phyloP scores from a whole-genome alignment of 352 stramenopile genomes.

The Globisporangium polare region DNA sequence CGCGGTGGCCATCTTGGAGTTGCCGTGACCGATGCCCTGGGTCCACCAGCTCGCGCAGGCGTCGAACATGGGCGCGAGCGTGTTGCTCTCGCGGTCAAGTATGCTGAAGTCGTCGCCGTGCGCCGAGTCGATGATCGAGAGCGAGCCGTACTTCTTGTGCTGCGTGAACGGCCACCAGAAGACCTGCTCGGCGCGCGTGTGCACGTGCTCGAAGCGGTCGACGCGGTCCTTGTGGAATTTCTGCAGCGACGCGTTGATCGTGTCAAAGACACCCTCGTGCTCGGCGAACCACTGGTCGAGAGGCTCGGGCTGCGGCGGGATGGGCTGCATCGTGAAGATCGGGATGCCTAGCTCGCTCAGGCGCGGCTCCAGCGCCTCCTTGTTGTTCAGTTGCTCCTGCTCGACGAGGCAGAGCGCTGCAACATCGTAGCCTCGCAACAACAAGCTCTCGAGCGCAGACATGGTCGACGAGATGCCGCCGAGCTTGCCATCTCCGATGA shows the following conservation, averaged over 20 bases:
- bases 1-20: slow-evolving; percentile 83
- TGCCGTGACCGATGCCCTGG: slow-evolving; percentile 88
- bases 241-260: slow-evolving; percentile 45
- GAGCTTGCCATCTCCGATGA: slow-evolving; percentile 96
- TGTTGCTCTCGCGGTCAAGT: slow-evolving; percentile 44
- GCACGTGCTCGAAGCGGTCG: slow-evolving; percentile 50
- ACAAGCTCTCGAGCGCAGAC: slow-evolving; percentile 90
- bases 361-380: slow-evolving; percentile 52
- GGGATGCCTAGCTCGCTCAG: slow-evolving; percentile 66
- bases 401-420: slow-evolving; percentile 81
- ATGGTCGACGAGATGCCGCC: slow-evolving; percentile 95
- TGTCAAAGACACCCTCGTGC: slow-evolving; percentile 45
- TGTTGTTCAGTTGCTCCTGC: slow-evolving; percentile 67
- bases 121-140: slow-evolving; percentile 88
- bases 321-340: slow-evolving; percentile 64
- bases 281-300: slow-evolving; percentile 64
- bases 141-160: slow-evolving; percentile 77
- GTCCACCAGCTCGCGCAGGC: slow-evolving; percentile 93
- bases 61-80: slow-evolving; percentile 77
- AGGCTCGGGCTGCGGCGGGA: slow-evolving; percentile 73
- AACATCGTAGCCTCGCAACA: slow-evolving; percentile 91
- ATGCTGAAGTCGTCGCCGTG: slow-evolving; percentile 85
- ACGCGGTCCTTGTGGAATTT: slow-evolving; percentile 55
- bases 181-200: slow-evolving; percentile 54
- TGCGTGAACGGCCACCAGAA: slow-evolving; percentile 95